These are phyloP conservation scores for Gonium pectorale DNA, from an alignment of 139 green algal species.

Conservation along the genomic window DNA sequence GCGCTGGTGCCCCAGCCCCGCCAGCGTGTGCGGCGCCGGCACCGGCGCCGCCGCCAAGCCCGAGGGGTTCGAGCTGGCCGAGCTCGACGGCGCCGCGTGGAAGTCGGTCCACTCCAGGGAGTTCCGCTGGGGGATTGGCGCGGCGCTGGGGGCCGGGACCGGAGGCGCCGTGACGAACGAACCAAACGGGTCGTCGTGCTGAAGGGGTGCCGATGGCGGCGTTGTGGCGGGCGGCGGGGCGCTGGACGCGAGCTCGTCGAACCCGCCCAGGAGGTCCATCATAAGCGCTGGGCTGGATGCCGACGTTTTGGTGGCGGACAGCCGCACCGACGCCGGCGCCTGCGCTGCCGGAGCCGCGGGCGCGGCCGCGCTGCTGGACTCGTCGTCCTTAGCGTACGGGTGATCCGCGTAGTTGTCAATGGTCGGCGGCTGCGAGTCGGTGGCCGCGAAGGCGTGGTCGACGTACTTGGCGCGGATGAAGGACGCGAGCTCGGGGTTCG, in stretches of 20 bases:
- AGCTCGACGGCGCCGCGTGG: neutral
- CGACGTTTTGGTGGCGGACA: neutral
- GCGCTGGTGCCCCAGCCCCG: constrained; percentile 21
- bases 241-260: constrained; percentile 31
- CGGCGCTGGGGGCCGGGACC: neutral
- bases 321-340: neutral
- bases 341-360: neutral
- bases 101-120: constrained; percentile 53
- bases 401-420: constrained; percentile 86
- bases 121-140: neutral
- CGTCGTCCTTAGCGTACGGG: constrained; percentile 61
- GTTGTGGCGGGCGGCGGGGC: neutral
- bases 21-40: no score
- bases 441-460: constrained; percentile 59
- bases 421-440: constrained; percentile 72
- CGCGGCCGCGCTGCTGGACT: neutral
- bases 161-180: constrained; percentile 24
- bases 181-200: constrained; percentile 34
- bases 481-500: constrained; percentile 74
- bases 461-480: constrained; percentile 92
- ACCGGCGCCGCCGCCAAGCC: no score
- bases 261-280: constrained; percentile 47
- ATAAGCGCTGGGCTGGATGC: constrained; percentile 7
- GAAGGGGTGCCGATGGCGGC: neutral
- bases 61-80: neutral